These are phyloP conservation scores for Hanseniaspora meyeri DNA, from an alignment of 805 yeast genomes.

Conservation along the genomic window DNA sequence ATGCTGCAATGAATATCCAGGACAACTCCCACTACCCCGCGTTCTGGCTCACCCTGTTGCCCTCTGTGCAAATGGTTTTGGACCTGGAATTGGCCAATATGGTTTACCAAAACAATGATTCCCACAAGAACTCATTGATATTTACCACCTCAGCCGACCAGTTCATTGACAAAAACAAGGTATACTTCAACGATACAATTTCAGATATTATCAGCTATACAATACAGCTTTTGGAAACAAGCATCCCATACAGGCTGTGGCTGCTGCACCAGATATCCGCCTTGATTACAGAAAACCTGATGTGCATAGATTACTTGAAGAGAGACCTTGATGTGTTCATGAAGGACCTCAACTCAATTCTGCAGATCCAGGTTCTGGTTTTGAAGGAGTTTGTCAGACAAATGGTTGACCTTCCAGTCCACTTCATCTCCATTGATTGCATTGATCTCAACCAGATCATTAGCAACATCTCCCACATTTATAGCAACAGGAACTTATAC, in stretches of 20 bases:
- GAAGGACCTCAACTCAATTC: background rate
- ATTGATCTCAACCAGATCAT: slow-evolving; percentile 9
- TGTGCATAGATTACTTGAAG: slow-evolving; percentile 4
- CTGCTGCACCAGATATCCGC: slow-evolving; percentile 11
- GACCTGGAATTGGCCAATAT: background rate
- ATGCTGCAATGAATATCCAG: slow-evolving; percentile 14
- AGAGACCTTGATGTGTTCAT: slow-evolving; percentile 2
- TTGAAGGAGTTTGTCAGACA: slow-evolving; percentile 9
- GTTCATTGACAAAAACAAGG: background rate
- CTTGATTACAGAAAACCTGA: background rate
- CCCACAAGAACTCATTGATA: background rate
- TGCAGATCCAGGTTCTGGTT: slow-evolving; percentile 2
- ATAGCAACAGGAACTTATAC: background rate
- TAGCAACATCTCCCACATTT: slow-evolving; percentile 6
- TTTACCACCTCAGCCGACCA: background rate
- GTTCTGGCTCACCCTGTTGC: slow-evolving; percentile 12
- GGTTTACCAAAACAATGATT: background rate
- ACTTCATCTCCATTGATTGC: background rate
- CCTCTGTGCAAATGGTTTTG: background rate
- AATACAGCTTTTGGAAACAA: background rate
- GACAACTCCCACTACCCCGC: slow-evolving; percentile 14
- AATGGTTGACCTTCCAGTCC: background rate
- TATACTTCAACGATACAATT: background rate
- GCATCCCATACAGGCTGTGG: slow-evolving; percentile 10
- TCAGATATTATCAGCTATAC: background rate